Percentiles rank a stretch among this genome's conserved stretches.
These are phyloP conservation scores for Lagenaria siceraria DNA, from an alignment of 306 rosid genomes.

Conservation along the genomic window DNA sequence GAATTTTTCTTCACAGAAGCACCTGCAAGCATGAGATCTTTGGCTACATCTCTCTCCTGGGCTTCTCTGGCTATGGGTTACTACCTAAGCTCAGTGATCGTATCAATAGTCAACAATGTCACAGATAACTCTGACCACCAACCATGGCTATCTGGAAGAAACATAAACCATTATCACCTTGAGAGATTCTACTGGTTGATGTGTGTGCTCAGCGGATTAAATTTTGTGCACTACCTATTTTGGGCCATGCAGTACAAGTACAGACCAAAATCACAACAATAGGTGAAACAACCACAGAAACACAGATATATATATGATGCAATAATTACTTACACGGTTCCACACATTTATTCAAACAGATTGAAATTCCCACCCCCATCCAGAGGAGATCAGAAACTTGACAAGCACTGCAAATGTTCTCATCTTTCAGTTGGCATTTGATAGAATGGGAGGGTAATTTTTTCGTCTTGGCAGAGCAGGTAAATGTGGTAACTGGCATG, in stretches of 20 bases:
- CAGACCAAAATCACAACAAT: slow-evolving; percentile 27
- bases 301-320: background rate
- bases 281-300: background rate
- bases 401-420: background rate
- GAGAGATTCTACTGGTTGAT: slow-evolving; percentile 85
- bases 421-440: background rate
- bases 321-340: background rate
- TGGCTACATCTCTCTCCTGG: slow-evolving; percentile 90
- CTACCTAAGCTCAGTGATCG: slow-evolving; percentile 73
- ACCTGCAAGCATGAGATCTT: slow-evolving; percentile 69
- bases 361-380: background rate
- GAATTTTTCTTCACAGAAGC: slow-evolving; percentile 96
- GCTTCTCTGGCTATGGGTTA: slow-evolving; percentile 89
- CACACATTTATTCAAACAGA: background rate
- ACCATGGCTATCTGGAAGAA: slow-evolving; percentile 68
- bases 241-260: slow-evolving; percentile 69
- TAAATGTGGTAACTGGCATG: background rate
- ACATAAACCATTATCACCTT: slow-evolving; percentile 50
- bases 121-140: slow-evolving; percentile 24
- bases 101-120: slow-evolving; percentile 53
- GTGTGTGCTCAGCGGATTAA: slow-evolving; percentile 75
- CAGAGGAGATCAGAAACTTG: background rate
- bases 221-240: slow-evolving; percentile 65
- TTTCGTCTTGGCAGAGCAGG: background rate
- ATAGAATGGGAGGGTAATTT: background rate